phyloP scores from a whole-genome alignment of 805 yeast genomes.

The Lachancea meyersii region DNA sequence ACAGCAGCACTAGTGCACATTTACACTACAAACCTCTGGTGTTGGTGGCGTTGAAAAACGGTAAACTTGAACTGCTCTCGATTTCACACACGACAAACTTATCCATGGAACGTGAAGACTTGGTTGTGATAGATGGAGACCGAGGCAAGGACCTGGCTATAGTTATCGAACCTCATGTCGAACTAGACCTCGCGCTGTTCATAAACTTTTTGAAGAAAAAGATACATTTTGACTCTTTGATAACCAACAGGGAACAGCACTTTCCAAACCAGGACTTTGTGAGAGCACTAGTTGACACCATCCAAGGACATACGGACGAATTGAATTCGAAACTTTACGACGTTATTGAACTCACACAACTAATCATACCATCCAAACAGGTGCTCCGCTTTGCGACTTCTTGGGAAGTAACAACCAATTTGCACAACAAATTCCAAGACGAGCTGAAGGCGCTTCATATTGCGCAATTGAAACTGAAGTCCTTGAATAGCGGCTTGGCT shows the following conservation, averaged over 20 bases:
- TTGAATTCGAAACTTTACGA: conserved; percentile 33
- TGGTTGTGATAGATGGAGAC: conserved; percentile 78
- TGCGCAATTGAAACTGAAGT: conserved; percentile 47
- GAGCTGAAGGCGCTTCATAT: conserved; percentile 67
- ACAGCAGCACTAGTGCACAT: conserved; percentile 20
- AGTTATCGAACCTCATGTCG: conserved; percentile 60
- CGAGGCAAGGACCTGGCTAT: conserved; percentile 75
- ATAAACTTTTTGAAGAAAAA: conserved; percentile 70
- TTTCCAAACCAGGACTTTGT: conserved; percentile 26
- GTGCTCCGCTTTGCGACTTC: conserved; percentile 71
- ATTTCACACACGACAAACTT: conserved; percentile 61
- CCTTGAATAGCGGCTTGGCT: conserved; percentile 24
- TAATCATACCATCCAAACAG: conserved; percentile 73
- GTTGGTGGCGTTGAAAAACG: conserved; percentile 53
- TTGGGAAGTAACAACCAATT: conserved; percentile 51
- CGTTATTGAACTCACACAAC: conserved; percentile 39
- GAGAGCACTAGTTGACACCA: conserved; percentile 23
- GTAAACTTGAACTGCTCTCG: conserved; percentile 64
- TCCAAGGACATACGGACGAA: conserved; percentile 20
- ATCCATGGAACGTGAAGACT: conserved; percentile 50
- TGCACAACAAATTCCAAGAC: conserved; percentile 59
- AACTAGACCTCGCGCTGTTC: conserved; percentile 59
- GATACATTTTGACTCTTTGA: conserved; percentile 44
- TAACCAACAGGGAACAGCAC: conserved; percentile 29
- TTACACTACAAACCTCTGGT: conserved; percentile 35